phyloP scores from a whole-genome alignment of 345 rosid species.

The Heritiera fomes region DNA sequence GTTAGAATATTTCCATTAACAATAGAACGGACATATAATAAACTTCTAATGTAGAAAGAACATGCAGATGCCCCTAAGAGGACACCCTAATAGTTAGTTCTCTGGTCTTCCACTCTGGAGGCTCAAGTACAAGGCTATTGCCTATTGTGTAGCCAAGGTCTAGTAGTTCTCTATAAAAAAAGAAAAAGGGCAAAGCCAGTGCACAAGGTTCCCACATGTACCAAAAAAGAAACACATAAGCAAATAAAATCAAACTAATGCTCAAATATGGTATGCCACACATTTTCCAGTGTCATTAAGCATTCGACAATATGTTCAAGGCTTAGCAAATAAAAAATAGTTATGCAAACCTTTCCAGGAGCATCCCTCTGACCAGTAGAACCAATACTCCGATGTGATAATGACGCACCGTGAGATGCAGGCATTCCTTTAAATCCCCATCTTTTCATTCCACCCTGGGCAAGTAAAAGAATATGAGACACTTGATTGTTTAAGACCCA shows the following conservation, averaged over 20 bases:
- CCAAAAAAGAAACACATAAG: background rate
- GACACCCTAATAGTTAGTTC: background rate
- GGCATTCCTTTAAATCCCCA: slow-evolving; percentile 57
- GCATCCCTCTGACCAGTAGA: slow-evolving; percentile 98
- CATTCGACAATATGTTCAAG: background rate
- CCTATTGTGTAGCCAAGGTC: slow-evolving; percentile 1
- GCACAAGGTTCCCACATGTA: background rate
- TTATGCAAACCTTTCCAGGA: slow-evolving; percentile 75
- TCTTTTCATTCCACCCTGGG: slow-evolving; percentile 92
- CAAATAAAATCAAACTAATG: background rate
- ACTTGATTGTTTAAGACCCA: background rate
- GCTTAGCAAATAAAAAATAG: slow-evolving; percentile 7
- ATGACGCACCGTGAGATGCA: slow-evolving; percentile 82
- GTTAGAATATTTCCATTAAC: background rate
- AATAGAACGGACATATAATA: background rate
- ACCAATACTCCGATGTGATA: slow-evolving; percentile 73
- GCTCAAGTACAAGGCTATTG: background rate
- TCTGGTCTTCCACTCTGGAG: background rate
- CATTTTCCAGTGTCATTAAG: background rate
- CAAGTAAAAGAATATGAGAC: slow-evolving; percentile 17
- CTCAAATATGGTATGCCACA: background rate
- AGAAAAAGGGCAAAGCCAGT: too few relatives aligned
- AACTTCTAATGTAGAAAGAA: background rate
- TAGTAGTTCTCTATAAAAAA: background rate
- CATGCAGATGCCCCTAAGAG: background rate